Base-by-base conservation (phyloP, 2,329 filamentous ascomycete species). In the Thielaviopsis punctulata region DNA sequence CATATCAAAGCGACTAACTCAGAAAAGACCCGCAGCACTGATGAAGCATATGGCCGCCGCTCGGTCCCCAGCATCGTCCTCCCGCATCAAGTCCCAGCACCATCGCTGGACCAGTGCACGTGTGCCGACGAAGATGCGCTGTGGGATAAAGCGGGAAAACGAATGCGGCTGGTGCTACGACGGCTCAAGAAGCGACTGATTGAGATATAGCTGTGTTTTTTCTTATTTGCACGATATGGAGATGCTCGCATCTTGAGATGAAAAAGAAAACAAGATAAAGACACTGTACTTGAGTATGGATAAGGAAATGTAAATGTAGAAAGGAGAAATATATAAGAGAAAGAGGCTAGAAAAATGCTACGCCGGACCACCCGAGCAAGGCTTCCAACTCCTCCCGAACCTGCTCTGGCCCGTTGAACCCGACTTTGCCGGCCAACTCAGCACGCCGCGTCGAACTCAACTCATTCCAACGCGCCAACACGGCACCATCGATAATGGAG, bases 401-500 rank as follows among this genome's bases (percentile, higher is more conserved):
- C 61, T 81, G 79, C 66, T 76, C 82, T 19, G 78, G 73, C 56
- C 77, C 75, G 6, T 68, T 65, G 10, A 76, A 79, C 0, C 87
- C 89, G 2, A 85, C 82, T 58, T 87, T 76, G 0, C 79, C 76
- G 1, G 86, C 76, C 45, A 90, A 79, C 66, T 94, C 88, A 6
- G 72, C 73, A 58, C 82, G 71, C 57, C 82, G 77, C 48, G 82
- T 80, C 44, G 80, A 81, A 5, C 84, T 76, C 57, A 94, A 64
- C 66, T 92, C 86, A 41, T 77, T 73, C 79, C 87, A 92, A 53
- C 87, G 68, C 55, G 76, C 73, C 56, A 95, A 64, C 41, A 95
- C 61, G n/a, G 73, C 75, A 0, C 87, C 88, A 62, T 95, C 89
- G 3, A 95, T 74, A 49, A 93, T 75, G 1, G 77, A 80, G 18